Conservation (phyloP, 148 eudicot species). For the Spergularia marina region DNA sequence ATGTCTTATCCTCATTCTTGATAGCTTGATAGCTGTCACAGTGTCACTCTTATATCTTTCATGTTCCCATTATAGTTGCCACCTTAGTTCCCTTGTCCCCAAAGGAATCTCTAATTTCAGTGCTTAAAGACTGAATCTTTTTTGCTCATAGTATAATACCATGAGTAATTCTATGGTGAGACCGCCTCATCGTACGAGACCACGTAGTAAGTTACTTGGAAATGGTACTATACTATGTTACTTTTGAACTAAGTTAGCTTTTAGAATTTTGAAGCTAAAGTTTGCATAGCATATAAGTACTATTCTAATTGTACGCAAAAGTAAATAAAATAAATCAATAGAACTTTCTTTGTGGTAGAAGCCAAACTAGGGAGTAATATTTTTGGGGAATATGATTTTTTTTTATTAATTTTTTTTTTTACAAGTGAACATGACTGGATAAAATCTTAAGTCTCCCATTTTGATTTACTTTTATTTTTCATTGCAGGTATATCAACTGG, state of each 20-base stretch:
- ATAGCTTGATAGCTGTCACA: neutral
- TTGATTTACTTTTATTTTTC: neutral
- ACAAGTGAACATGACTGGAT: conserved; percentile 4
- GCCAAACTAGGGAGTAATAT: neutral
- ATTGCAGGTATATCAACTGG: conserved; percentile 91
- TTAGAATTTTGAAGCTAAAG: neutral
- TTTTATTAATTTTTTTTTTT: neutral
- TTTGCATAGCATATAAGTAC: neutral
- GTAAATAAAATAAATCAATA: neutral
- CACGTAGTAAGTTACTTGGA: no score
- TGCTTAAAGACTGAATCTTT: neutral
- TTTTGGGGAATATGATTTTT: no score
- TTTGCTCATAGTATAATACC: neutral
- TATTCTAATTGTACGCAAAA: neutral
- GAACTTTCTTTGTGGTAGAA: neutral
- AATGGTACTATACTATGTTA: no score
- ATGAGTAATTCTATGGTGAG: no score
- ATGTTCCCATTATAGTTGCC: neutral
- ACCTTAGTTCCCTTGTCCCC: neutral
- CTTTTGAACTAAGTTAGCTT: no score
- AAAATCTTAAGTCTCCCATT: neutral
- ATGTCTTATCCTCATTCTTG: no score
- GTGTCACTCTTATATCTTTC: neutral
- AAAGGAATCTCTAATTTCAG: neutral
- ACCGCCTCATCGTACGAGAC: no score